Conservation (phyloP, 2,329 filamentous ascomycete species). For the Aspergillus nomiae region DNA sequence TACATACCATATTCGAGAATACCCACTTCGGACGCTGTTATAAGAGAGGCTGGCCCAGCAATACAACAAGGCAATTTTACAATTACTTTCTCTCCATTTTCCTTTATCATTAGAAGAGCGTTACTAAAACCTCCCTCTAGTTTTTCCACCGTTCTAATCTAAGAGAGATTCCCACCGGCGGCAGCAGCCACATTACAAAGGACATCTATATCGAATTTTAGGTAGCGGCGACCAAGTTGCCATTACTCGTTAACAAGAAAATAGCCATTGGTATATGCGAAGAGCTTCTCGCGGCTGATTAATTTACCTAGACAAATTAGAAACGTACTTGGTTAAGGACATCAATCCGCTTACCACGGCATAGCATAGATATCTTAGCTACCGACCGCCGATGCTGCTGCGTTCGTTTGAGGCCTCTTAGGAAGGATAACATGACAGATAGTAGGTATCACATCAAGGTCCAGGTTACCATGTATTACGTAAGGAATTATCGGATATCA, state of each 20-base stretch:
- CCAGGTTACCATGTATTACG: no score
- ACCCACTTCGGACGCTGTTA: slow-evolving; percentile 35
- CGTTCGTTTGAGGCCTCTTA: not conserved
- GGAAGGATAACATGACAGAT: not conserved
- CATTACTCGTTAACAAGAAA: slow-evolving; percentile 30
- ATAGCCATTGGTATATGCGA: slow-evolving; percentile 31
- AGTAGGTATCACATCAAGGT: not conserved
- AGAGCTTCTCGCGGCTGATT: slow-evolving; percentile 25
- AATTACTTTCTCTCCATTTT: slow-evolving; percentile 31
- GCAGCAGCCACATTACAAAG: slow-evolving; percentile 25
- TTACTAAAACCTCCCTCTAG: slow-evolving; percentile 36
- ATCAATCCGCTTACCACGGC: not conserved
- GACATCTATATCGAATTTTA: slow-evolving; percentile 26
- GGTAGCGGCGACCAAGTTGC: slow-evolving; percentile 24
- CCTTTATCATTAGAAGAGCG: slow-evolving; percentile 31
- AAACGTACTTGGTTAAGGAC: no score
- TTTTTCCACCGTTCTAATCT: slow-evolving; percentile 2
- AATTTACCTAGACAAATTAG: slow-evolving; percentile 19
- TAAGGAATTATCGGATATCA: not conserved
- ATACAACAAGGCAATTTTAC: slow-evolving; percentile 35
- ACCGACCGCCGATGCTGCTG: not conserved
- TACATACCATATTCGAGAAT: slow-evolving; percentile 27
- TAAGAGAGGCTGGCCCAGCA: slow-evolving; percentile 29
- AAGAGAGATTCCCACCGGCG: slow-evolving; percentile 12
- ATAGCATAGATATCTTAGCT: slow-evolving; percentile 3